Percentiles rank a stretch among this genome's conserved stretches.
phyloP scores from a whole-genome alignment of 2,329 filamentous ascomycete species.

The Endoconidiophora polonica region DNA sequence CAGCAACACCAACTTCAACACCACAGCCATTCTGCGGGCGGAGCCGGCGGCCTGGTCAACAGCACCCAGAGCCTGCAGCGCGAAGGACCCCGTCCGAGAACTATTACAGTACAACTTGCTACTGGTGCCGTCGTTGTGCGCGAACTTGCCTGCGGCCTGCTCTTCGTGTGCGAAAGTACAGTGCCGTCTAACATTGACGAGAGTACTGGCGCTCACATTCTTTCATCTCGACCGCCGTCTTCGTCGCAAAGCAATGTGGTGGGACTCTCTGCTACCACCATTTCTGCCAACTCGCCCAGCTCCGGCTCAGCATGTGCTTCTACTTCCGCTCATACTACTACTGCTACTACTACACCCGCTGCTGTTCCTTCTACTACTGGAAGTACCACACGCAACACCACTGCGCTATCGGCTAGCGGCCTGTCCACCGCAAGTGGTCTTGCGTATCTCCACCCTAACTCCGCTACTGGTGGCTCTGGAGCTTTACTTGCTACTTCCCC shows the following conservation, averaged over 20 bases:
- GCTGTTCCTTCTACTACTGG: too few relatives aligned
- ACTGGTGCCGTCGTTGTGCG: conserved; percentile 43
- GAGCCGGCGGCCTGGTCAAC: neutral
- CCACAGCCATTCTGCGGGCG: neutral
- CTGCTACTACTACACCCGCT: neutral
- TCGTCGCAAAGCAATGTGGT: neutral
- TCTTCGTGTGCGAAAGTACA: conserved; percentile 44
- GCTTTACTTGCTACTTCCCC: conserved; percentile 13
- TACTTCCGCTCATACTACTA: conserved; percentile 11
- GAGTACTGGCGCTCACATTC: neutral
- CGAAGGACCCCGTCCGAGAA: conserved; percentile 15
- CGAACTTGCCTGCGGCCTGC: conserved; percentile 38
- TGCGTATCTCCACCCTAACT: neutral
- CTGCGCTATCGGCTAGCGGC: too few relatives aligned
- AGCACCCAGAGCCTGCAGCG: neutral
- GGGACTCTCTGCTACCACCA: neutral
- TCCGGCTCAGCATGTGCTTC: neutral
- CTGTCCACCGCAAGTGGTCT: too few relatives aligned
- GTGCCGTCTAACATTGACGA: conserved; percentile 13
- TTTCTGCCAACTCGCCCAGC: neutral
- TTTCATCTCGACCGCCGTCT: neutral
- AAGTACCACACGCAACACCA: too few relatives aligned
- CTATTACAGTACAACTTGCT: conserved; percentile 41
- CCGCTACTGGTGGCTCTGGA: conserved; percentile 15
- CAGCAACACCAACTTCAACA: neutral